phyloP scores from a whole-genome alignment of 177 flowering plant genomes.

The Vitis hybrid region DNA sequence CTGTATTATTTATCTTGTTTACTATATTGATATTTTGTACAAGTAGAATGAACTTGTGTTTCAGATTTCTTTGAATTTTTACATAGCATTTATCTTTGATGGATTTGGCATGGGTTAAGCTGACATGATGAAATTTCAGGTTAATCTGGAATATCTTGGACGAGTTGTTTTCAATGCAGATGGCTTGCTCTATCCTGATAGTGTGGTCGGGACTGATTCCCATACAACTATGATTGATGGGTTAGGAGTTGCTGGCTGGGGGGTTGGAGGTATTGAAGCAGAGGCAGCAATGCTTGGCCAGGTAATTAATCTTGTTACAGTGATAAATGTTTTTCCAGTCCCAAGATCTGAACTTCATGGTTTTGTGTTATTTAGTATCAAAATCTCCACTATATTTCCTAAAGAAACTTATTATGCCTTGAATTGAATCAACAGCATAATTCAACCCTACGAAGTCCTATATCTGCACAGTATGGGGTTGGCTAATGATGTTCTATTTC shows the following conservation, averaged over 20 bases:
- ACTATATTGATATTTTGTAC: not conserved
- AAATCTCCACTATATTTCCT: not conserved
- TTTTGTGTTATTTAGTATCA: not conserved
- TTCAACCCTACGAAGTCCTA: no score
- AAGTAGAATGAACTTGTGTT: not conserved
- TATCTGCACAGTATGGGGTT: no score
- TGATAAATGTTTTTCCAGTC: not conserved
- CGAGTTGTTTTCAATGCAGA: slow-evolving; percentile 82
- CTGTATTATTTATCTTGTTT: not conserved
- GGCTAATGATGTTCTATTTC: no score
- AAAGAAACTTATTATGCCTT: not conserved
- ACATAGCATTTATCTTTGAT: not conserved
- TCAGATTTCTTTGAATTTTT: not conserved
- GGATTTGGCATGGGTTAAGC: not conserved
- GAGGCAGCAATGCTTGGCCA: slow-evolving; percentile 98
- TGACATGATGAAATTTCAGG: slow-evolving; percentile 42
- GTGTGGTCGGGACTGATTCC: slow-evolving; percentile 98
- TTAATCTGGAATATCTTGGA: slow-evolving; percentile 92
- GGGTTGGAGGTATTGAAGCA: slow-evolving; percentile 98
- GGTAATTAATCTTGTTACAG: slow-evolving; percentile 30
- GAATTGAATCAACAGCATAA: no score
- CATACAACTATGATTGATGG: slow-evolving; percentile 99
- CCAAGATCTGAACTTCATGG: not conserved
- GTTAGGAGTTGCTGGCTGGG: slow-evolving; percentile 98
- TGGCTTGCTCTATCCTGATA: slow-evolving; percentile 88